Evolutionary conservation across 495 filamentous ascomycete genomes (phyloP), one percentile per base, ranked within the genome.

Genomic region (Neurospora sublineolata): DNA sequence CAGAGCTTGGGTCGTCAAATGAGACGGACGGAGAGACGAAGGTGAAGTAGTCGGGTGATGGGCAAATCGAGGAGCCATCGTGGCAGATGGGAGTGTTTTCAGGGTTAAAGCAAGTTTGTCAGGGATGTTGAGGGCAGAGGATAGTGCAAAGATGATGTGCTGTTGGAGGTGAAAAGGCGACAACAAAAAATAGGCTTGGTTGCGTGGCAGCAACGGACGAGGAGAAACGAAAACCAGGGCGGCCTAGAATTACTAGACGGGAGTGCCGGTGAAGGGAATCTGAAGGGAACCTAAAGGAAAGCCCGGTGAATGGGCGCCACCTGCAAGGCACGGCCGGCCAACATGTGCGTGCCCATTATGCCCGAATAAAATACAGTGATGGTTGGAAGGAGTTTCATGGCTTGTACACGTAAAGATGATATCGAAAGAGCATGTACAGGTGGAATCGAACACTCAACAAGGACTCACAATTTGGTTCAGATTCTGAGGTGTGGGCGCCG

Each of bases 381-480:
- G 52, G 27, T 8, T 30, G 52, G 52, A 14, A 33, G 7, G 7
- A 9, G 23, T 64, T 20, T 30, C 52, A 30, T 33, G 23, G 6
- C 52, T 64, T 8, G 52, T 33, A 18, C 14, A 30, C 8, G 27
- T 30, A 18, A 9, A 33, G 23, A 4, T 64, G 33, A 6, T 18
- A 33, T 4, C 33, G 27, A 36, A 64, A 60, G 52, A 60, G 36
- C 37, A 30, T 33, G 36, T 30, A 33, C 36, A 18, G 36, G n/a
- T 69, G 60, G 74, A 73, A 73, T 68, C 18, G 70, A 69, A 75
- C 58, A 73, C 41, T 3, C 70, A 69, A 67, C 52, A 60, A 37
- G 37, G 58, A 76, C 77, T 73, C 68, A 97, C 94, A 78, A 99
- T 99, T 75, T 96, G 93, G 73, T 99, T 99, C 9, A 99, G 80